Percentiles rank a stretch among this genome's conserved stretches.
phyloP scores from a whole-genome alignment of 2,329 filamentous ascomycete species.

The Neospermospora avenae region DNA sequence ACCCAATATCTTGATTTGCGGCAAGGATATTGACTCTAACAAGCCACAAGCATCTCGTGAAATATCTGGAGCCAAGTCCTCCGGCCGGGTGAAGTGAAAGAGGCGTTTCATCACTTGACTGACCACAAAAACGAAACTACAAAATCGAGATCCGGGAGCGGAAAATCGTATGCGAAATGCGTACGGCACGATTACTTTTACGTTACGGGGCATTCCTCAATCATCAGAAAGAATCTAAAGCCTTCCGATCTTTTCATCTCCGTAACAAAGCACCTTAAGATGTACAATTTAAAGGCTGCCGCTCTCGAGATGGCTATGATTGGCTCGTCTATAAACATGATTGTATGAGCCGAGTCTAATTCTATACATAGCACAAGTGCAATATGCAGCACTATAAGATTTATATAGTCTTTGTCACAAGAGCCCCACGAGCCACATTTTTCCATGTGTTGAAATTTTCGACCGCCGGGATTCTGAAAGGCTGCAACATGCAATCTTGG shows the following conservation, averaged over 20 bases:
- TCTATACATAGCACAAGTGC: slow-evolving; percentile 26
- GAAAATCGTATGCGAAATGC: background rate
- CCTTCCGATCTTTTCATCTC: background rate
- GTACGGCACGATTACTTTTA: background rate
- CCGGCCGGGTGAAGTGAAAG: slow-evolving; percentile 2
- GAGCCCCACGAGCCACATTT: slow-evolving; percentile 23
- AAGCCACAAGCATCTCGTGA: slow-evolving; percentile 10
- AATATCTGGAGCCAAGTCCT: slow-evolving; percentile 3
- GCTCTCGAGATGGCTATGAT: slow-evolving; percentile 13
- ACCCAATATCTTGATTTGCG: background rate
- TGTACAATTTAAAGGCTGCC: slow-evolving; percentile 12
- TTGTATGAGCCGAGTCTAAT: slow-evolving; percentile 21
- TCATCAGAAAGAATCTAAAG: background rate
- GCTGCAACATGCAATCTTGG: slow-evolving; percentile 8
- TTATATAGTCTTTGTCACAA: slow-evolving; percentile 27
- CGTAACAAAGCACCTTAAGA: background rate
- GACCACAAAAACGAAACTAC: background rate
- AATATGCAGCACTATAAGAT: slow-evolving; percentile 24
- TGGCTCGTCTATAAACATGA: slow-evolving; percentile 11
- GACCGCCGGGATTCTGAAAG: slow-evolving; percentile 1
- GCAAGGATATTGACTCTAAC: background rate
- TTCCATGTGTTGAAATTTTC: slow-evolving; percentile 10
- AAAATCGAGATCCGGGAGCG: background rate
- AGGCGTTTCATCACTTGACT: slow-evolving; percentile 3
- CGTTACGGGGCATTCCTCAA: background rate